Evolutionary conservation across 2,329 filamentous ascomycete genomes (phyloP).

Genomic region (Pseudogymnoascus sp.): DNA sequence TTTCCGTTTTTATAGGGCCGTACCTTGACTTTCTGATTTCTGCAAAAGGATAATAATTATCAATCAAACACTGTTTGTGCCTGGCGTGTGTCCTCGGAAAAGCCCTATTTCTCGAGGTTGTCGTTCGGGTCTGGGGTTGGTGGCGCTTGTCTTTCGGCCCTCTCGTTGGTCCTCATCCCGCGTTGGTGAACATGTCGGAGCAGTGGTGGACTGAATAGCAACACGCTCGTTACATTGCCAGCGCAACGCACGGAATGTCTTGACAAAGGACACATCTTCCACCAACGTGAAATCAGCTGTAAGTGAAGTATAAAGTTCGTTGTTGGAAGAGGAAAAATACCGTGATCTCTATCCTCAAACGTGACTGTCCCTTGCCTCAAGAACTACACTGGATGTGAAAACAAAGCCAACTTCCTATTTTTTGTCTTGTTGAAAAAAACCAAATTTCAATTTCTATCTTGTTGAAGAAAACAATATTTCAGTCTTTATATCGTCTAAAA

Average conservation of each 20-base stretch:
- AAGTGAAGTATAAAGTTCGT: background rate
- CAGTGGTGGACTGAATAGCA: background rate
- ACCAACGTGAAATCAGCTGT: background rate
- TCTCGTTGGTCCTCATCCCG: background rate
- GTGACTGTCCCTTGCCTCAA: background rate
- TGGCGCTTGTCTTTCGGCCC: background rate
- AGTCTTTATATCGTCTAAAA: background rate
- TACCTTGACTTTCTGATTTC: no score
- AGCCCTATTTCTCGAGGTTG: background rate
- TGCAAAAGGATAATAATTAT: background rate
- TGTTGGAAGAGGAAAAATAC: background rate
- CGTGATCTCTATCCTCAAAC: background rate
- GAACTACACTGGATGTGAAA: background rate
- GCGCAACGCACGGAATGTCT: background rate
- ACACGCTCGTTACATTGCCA: constrained; percentile 5
- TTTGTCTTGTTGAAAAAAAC: background rate
- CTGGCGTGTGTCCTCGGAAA: background rate
- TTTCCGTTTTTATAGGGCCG: background rate
- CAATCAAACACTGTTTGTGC: background rate
- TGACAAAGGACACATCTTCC: background rate
- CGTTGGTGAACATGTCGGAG: background rate
- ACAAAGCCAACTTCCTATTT: background rate
- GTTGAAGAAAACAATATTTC: background rate
- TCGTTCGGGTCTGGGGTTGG: background rate
- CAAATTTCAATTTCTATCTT: background rate